phyloP scores from a whole-genome alignment of 768 basidiomycete species.

The Mrakia gelida region DNA sequence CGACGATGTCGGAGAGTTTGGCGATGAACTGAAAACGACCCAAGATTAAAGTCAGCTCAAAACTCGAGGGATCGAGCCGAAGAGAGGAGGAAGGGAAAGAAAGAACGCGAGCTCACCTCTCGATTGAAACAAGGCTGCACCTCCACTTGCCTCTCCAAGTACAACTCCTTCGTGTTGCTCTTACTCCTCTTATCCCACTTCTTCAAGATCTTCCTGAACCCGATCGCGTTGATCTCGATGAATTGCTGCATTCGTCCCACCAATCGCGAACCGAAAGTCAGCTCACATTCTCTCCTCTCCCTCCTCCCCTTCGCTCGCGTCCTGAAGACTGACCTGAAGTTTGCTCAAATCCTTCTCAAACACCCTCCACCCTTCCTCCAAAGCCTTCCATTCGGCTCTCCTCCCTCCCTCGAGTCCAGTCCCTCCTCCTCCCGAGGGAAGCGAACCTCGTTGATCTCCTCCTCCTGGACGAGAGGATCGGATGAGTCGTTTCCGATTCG shows the following conservation, averaged over 20 bases:
- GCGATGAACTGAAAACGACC: slow-evolving; percentile 68
- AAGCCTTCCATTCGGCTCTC: slow-evolving; percentile 88
- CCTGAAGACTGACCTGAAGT: slow-evolving; percentile 64
- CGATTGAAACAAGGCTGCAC: slow-evolving; percentile 98
- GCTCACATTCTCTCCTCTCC: background rate
- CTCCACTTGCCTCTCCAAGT: slow-evolving; percentile 92
- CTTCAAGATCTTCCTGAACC: slow-evolving; percentile 94
- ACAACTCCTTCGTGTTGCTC: slow-evolving; percentile 91
- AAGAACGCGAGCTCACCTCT: slow-evolving; percentile 56
- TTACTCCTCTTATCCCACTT: slow-evolving; percentile 98
- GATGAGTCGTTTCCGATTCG: slow-evolving; percentile 75
- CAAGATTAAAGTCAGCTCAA: too few relatives aligned
- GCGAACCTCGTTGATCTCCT: background rate
- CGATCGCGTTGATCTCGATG: slow-evolving; percentile 93
- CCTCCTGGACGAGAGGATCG: slow-evolving; percentile 18
- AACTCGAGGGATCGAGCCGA: background rate
- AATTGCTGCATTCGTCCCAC: slow-evolving; percentile 71
- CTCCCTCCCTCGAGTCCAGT: slow-evolving; percentile 39
- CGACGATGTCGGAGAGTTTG: slow-evolving; percentile 86
- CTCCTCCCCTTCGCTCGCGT: background rate
- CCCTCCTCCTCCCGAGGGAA: too few relatives aligned
- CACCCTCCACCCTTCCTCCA: slow-evolving; percentile 91
- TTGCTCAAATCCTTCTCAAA: slow-evolving; percentile 92
- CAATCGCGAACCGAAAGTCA: background rate
- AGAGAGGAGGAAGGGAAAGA: background rate